A percentile compares a stretch with the other conserved stretches of the same genome.
phyloP scores from a whole-genome alignment of 805 yeast species.

The Yarrowia sp. region DNA sequence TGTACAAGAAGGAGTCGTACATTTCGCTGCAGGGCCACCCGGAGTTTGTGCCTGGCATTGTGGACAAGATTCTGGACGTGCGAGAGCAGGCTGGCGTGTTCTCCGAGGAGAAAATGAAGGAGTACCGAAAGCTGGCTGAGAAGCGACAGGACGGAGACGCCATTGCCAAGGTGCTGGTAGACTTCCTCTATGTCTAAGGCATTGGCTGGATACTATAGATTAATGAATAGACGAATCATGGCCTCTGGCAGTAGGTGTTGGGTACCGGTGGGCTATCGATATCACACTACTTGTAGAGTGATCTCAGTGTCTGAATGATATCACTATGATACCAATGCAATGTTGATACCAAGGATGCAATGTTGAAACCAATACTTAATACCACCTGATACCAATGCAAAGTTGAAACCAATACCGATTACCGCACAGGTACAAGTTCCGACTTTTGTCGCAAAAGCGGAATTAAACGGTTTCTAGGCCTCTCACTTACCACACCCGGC shows the following conservation, averaged over 20 bases:
- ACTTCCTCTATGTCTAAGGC: constrained; percentile 39
- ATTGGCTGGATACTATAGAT: neutral
- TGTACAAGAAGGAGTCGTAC: constrained; percentile 59
- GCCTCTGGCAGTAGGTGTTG: no score
- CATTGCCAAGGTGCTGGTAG: constrained; percentile 43
- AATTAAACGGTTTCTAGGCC: no score
- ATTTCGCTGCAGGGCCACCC: constrained; percentile 91
- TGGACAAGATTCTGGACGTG: constrained; percentile 40
- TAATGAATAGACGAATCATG: constrained; percentile 8
- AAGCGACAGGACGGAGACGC: constrained; percentile 43
- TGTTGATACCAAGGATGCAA: no score
- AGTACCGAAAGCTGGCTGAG: constrained; percentile 22
- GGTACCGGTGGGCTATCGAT: no score
- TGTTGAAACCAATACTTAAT: no score
- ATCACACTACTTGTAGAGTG: no score
- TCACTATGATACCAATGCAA: no score
- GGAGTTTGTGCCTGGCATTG: constrained; percentile 61
- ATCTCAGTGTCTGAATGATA: no score
- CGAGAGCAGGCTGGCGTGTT: constrained; percentile 37
- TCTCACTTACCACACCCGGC: neutral
- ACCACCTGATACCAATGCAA: no score
- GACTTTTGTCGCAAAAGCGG: no score
- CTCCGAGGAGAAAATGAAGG: constrained; percentile 42
- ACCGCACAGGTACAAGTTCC: no score
- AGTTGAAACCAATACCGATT: no score